Base-by-base conservation (phyloP, 352 stramenopile species). In the Blastocystis sp. region DNA sequence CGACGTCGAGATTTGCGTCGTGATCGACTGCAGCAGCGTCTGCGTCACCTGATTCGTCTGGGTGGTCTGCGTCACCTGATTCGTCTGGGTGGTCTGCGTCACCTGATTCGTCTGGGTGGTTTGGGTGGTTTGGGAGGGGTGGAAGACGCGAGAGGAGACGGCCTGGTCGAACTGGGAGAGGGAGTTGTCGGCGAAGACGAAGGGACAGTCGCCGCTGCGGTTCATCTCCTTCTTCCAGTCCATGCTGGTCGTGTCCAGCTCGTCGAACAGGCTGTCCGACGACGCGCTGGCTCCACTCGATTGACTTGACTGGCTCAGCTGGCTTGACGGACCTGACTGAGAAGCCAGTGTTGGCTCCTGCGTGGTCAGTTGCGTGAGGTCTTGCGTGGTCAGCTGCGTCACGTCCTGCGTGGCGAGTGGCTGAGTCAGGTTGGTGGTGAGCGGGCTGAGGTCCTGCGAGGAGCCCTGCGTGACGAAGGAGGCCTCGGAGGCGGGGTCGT, bases 101-200 rank as follows among this genome's bases (percentile, higher is more conserved):
- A 34, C 28, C 28, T 61, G 10, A 11, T 61, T 21, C 0, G 10
- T 21, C 54, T 61, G 10, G 10, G 54, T 21, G 54, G 54, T 21
- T 0, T 61, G 10, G 10, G 54, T 21, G 54, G 54, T 61, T 0
- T 61, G 10, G 10, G 19, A 21, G 10, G 10, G 10, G 54, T 21
- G 19, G 10, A 21, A 11, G 54, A 11, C 19, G 19, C 19, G 10
- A 11, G 54, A 61, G 10, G 19, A 61, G 54, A 21, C 24, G 7
- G 21, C 66, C 21, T 61, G 24, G 77, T 52, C 62, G 60, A 43
- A 40, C 60, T n/a, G 11, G 21, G 34, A 52, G 1, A 76, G 21
- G 1, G 70, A 21, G 28, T 40, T 19, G 78, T 87, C 88, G 94
- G 92, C 69, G 52, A 79, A 79, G 1, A 62, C 43, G 52, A 79